A percentile compares a stretch with the other conserved stretches of the same genome.
Conservation (phyloP, 352 stramenopile genomes). For the Pythium sukuiense region DNA sequence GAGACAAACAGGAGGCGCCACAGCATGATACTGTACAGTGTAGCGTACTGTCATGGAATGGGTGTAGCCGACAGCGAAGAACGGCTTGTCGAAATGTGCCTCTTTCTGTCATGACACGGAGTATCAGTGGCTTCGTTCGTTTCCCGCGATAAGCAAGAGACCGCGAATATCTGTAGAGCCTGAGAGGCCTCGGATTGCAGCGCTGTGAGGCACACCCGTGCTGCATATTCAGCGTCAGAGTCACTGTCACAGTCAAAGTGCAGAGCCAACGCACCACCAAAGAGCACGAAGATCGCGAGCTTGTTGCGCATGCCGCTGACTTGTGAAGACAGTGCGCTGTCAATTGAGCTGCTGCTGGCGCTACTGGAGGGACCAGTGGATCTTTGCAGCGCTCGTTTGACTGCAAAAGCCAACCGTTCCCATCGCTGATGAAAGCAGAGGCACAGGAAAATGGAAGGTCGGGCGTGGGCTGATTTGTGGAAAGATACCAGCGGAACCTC, state of each 20-base stretch:
- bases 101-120: constrained; percentile 12
- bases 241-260: neutral
- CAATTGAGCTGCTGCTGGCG: neutral
- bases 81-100: constrained; percentile 43
- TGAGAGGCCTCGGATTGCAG: constrained; percentile 25
- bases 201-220: neutral
- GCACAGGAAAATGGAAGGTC: no score
- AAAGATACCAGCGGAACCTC: neutral
- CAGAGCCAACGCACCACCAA: neutral
- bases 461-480: neutral
- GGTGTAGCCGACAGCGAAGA: constrained; percentile 54
- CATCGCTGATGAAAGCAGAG: no score
- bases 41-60: constrained; percentile 30
- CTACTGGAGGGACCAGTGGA: no score
- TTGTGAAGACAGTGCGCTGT: neutral
- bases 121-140: neutral
- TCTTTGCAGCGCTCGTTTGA: no score
- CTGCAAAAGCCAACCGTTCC: no score
- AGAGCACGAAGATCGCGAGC: constrained; percentile 1
- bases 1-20: neutral
- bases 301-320: neutral
- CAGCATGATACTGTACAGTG: neutral
- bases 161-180: constrained; percentile 4
- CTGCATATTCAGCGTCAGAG: neutral
- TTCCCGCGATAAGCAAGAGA: neutral